Evolutionary conservation across 768 basidiomycete genomes (phyloP), one percentile per base, ranked within the genome.

Genomic region (Tulasnella sp.): DNA sequence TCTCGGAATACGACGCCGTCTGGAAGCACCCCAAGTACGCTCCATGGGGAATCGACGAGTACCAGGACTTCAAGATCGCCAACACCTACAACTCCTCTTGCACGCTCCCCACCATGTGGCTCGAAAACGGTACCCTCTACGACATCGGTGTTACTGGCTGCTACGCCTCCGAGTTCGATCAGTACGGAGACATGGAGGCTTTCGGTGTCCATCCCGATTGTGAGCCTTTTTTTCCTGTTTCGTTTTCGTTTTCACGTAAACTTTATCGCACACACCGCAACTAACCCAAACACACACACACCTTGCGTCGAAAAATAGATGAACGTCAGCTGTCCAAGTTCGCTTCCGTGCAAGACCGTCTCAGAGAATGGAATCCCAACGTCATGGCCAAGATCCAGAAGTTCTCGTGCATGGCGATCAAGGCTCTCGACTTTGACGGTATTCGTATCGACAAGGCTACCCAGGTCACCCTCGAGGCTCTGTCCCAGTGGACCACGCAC

Each of bases 381-480:
- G 94, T 96, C 71, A 90, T 92, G 87, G 87, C 86, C 11, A 93
- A 91, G 83, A 89, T 97, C 71, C 85, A 90, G 78, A 84, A 85
- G 39, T 96, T 96, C 81, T 87, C 92, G 1, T 97, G 96, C 85
- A 87, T 97, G 86, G 89, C 90, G 38, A 93, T 97, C 83, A 89
- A 89, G 54, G 91, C 95, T 0, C 88, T 97, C 70, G 96, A 97
- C 80, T 86, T 97, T 79, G 96, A 97, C 81, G 96, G 90, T 76
- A 97, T 97, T 82, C 96, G 96, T 83, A 90, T 97, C 83, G 96
- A 97, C 82, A 97, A 97, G 83, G 89, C 96, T 36, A 96, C 94
- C 0, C 96, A 97, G 81, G 88, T 97, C 75, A 93, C 93, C 6
- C 89, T 97, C 19, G 90, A 91, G 72, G 93, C 92, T 3, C 86